phyloP scores from a whole-genome alignment of 225 moss, liverwort and hornwort genomes.

The Lunularia cruciata region DNA sequence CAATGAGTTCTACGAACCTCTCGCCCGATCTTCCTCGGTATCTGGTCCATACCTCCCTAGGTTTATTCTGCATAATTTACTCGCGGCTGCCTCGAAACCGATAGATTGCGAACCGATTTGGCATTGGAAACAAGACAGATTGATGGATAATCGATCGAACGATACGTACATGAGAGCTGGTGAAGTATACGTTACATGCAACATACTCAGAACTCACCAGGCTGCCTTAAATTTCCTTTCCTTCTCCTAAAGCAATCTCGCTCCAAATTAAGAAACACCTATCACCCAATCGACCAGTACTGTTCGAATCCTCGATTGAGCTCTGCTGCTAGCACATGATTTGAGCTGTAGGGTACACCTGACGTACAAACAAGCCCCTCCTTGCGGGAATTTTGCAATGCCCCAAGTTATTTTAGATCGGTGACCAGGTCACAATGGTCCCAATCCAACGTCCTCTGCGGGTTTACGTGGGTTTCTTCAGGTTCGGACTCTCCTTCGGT shows the following conservation, averaged over 20 bases:
- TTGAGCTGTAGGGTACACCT: neutral
- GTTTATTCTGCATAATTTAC: neutral
- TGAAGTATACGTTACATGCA: slow-evolving; percentile 24
- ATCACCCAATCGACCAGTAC: neutral
- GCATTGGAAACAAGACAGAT: slow-evolving; percentile 3
- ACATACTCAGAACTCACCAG: slow-evolving; percentile 17
- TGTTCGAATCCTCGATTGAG: neutral
- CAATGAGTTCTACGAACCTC: neutral
- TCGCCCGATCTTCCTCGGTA: slow-evolving; percentile 5
- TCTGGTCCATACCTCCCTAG: neutral
- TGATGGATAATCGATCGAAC: neutral
- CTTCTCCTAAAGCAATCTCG: neutral
- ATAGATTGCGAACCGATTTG: slow-evolving; percentile 16
- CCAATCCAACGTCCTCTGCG: neutral
- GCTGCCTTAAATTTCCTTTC: slow-evolving; percentile 4
- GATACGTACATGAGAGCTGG: slow-evolving; percentile 19
- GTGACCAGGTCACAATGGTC: no score
- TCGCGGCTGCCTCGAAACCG: neutral
- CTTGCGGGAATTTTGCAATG: neutral
- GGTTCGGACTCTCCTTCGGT: neutral
- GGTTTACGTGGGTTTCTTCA: neutral
- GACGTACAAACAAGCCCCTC: neutral
- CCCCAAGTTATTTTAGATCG: no score
- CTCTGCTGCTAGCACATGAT: neutral
- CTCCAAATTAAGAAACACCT: neutral